Evolutionary conservation across 1,284 basidiomycete species (phyloP), one percentile per base, ranked within the genome.

Genomic region (Cerioporus squamosus): DNA sequence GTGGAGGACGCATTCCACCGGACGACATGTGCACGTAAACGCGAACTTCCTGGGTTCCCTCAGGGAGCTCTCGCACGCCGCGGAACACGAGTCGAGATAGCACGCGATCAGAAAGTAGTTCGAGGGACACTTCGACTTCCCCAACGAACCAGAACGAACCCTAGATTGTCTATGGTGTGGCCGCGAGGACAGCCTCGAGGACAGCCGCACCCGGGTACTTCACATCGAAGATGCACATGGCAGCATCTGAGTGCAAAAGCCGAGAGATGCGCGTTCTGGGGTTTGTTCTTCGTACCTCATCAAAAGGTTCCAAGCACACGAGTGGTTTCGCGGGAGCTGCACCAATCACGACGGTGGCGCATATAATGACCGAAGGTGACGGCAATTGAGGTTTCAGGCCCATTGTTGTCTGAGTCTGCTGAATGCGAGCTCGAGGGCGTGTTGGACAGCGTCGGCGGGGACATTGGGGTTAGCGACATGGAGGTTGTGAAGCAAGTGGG

Each of bases 1-100:
- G 55, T 51, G 55, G 43, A 17, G 36, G 42, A 44, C 47, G 47
- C 54, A 14, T 45, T 50, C 48, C 33, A 23, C 22, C 29, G 18
- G 40, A 24, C 42, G 40, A 18, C n/a, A 42, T 36, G 33, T 23
- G 20, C 54, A 55, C 54, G 54, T 55, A 55, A 55, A 10, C 17
- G n/a, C 47, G 31, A 33, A 42, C 36, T 17, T 36, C 10, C 26
- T 29, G 26, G 26, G 26, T 29, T 29, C 26, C 26, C 9, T 9
- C 26, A 29, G 9, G 26, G n/a, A n/a, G 26, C 26, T 9, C 3
- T 29, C 26, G 26, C 26, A 29, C 6, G 26, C 26, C 26, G 26
- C 3, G 9, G 26, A 29, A 29, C 26, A 29, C 26, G 26, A 29
- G 26, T 26, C 26, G 26, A 26, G 26, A 3, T 9, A 29, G 26